Percentiles rank a stretch among this genome's conserved stretches.
These are phyloP conservation scores for Acanthamoeba lenticulata DNA, from an alignment of 208 protist species.

Conservation along the genomic window DNA sequence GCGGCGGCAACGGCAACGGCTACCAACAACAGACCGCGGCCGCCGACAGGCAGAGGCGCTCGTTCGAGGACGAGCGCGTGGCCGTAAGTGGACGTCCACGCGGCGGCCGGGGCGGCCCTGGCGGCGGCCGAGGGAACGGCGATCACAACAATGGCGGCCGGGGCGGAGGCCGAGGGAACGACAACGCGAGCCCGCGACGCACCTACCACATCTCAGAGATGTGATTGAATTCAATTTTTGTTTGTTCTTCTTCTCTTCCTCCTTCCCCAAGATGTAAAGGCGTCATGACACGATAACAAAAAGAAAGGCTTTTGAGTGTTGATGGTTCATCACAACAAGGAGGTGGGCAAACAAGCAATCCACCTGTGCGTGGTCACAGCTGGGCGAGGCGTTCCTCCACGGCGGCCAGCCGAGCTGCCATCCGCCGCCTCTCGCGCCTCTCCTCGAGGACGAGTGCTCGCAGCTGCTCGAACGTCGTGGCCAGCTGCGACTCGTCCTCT, in stretches of 20 bases:
- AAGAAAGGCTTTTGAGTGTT: too few species aligned
- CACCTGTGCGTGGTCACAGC: background rate
- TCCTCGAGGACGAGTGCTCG: background rate
- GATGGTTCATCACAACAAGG: too few species aligned
- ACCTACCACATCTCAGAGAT: conserved; percentile 38
- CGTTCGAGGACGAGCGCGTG: background rate
- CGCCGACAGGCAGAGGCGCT: background rate
- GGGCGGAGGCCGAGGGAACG: background rate
- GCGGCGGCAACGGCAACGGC: background rate
- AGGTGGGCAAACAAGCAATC: too few species aligned
- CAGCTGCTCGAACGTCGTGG: conserved; percentile 34
- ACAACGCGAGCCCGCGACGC: background rate
- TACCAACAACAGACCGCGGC: too few species aligned
- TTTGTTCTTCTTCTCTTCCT: background rate
- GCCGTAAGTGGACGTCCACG: too few species aligned
- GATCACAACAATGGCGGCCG: background rate
- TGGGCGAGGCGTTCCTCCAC: background rate
- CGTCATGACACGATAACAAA: background rate
- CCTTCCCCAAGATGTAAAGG: too few species aligned
- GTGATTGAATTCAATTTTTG: too few species aligned
- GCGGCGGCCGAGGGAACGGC: background rate
- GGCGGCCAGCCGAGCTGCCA: background rate
- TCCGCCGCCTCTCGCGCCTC: conserved; percentile 17
- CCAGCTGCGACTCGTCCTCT: conserved; percentile 9
- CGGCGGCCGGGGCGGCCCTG: too few species aligned